Base-by-base conservation (phyloP, 345 rosid species). In the Anastatica hierochuntica region DNA sequence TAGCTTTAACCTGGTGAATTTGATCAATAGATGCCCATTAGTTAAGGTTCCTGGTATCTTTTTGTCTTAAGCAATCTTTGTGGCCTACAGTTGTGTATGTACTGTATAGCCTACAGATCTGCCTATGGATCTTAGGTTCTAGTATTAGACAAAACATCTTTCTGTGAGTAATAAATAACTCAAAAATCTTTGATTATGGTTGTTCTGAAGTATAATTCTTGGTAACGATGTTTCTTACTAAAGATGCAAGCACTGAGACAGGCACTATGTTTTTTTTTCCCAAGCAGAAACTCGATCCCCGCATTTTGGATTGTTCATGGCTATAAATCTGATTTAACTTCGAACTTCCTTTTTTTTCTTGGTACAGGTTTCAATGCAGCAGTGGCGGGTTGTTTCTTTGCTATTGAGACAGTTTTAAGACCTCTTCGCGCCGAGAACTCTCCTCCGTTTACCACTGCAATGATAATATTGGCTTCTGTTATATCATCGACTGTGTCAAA, bases 381-480 rank as follows among this genome's bases (percentile, higher is more conserved):
- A 20, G 96, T 92, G 8, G 98, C 98, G 18, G 96, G 98, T 62
- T 92, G 95, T 63, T 88, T 92, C 74, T 88, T 92, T 78, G 96
- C 98, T 13, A 88, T 88, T 15, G 98, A 92, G 72, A 92, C 96
- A 10, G 95, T 92, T 35, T 72, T 92, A 49, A 79, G 98, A 66
- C 98, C 98, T 51, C 83, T 79, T 14, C 80, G 76, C 43, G 95
- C 95, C 27, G 98, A 92, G 69, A 92, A 88, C 66, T 88, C 98
- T 3, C 96, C 96, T 72, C 98, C 98, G 31, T 83, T 88, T 71
- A 92, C 96, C 36, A 92, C 96, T 26, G 98, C 94, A 16, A 92
- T 88, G 98, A 92, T 92, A 55, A 83, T 92, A 47, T 76, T 85
- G 72, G 98, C 96, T 37, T 92, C 96, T 35, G 90, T 92, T 38